These are phyloP conservation scores for Myotisia sp. DNA, from an alignment of 2,329 filamentous ascomycete genomes.

Conservation along the genomic window DNA sequence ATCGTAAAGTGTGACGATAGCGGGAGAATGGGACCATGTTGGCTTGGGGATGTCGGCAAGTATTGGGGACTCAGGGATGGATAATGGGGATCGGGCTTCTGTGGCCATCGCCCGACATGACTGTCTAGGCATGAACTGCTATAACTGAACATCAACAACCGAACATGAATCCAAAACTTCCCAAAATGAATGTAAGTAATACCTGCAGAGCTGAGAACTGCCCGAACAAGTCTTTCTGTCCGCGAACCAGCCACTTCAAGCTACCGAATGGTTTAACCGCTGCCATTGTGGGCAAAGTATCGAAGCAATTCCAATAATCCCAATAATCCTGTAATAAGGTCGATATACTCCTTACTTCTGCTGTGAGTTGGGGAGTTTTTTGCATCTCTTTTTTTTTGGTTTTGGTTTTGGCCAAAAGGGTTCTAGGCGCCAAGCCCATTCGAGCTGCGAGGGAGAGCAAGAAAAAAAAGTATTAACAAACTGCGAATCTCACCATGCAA, in stretches of 20 bases:
- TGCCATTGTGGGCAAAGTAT: slow-evolving; percentile 22
- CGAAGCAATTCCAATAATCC: too few species aligned
- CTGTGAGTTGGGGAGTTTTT: neutral
- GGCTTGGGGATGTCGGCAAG: slow-evolving; percentile 14
- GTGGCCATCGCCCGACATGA: slow-evolving; percentile 33
- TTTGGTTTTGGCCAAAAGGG: too few species aligned
- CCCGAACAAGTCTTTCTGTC: slow-evolving; percentile 22
- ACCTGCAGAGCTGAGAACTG: slow-evolving; percentile 23
- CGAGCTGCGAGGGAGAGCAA: too few species aligned
- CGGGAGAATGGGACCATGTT: slow-evolving; percentile 38
- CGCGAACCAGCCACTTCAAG: slow-evolving; percentile 26
- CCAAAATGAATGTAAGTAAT: slow-evolving; percentile 8
- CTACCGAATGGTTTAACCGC: slow-evolving; percentile 24
- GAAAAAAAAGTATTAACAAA: slow-evolving; percentile 8
- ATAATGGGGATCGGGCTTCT: slow-evolving; percentile 25
- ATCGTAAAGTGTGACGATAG: slow-evolving; percentile 72
- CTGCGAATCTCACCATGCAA: slow-evolving; percentile 9
- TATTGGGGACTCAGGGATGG: slow-evolving; percentile 13
- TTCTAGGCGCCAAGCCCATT: too few species aligned
- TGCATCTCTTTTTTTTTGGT: slow-evolving; percentile 3
- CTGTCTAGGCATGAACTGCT: slow-evolving; percentile 12
- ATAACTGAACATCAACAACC: slow-evolving; percentile 6
- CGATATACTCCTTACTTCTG: neutral
- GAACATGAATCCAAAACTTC: neutral
- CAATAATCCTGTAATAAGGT: too few species aligned